Evolutionary conservation across 257 asterid species (phyloP), one percentile per base, ranked within the genome.

Genomic region (Gardenia jasminoides): DNA sequence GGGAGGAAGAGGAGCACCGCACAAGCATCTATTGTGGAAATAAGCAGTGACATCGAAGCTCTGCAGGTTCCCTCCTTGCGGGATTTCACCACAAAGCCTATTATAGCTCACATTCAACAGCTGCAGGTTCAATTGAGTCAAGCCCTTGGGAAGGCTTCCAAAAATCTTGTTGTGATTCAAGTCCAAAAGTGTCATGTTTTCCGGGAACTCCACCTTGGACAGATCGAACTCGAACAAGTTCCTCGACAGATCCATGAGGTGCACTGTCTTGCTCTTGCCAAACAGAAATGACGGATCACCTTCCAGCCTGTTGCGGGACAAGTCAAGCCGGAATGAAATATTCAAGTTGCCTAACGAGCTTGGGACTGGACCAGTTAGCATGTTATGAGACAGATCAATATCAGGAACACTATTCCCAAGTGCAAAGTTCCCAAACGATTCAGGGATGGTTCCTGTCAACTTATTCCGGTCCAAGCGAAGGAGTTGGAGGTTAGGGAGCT

Each of bases 401-500:
- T 75, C 59, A 20, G 85, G 77, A 5, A 84, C 72, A 67, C 76
- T 1, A 80, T 39, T 2, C 81, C 80, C 4, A 7, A n/a, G n/a
- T 6, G 56, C 58, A 58, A 88, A 74, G 0, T 78, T 79, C 4
- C 90, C 88, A 62, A 91, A 88, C 1, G 93, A 84, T 0, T 88
- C 90, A 0, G 97, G 97, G 66, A 92, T 86, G 33, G 50, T 6
- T 16, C 97, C 97, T 0, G 89, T 86, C 77, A 92, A 90, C 19
- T 73, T 82, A 84, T 92, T 91, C 28, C 88, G 79, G 81, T 86
- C 93, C 19, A 92, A 39, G 0, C 77, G 24, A 8, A 92, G 71
- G 13, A 76, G 78, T 6, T 0, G 1, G 9, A 92, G 89, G 74
- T 81, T 82, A 15, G 84, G 62, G 39, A 91, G 90, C 0, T 58